phyloP scores from a whole-genome alignment of 192 early-diverging fungal genomes.

The Helicostylum pulchrum region DNA sequence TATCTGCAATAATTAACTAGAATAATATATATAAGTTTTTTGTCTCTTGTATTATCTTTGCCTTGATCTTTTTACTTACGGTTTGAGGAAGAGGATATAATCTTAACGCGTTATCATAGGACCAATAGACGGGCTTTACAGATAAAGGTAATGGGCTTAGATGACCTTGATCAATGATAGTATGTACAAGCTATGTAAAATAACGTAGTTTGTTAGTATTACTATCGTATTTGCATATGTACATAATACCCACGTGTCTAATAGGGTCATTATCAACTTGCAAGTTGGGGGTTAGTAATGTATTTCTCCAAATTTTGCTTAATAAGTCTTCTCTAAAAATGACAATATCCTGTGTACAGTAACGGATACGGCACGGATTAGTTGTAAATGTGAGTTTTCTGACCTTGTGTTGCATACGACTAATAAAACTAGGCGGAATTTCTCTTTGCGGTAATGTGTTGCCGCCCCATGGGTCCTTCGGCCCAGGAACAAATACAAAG shows the following conservation, averaged over 20 bases:
- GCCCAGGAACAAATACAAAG: conserved; percentile 90
- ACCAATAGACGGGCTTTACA: conserved; percentile 77
- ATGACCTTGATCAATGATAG: conserved; percentile 82
- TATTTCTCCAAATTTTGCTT: conserved; percentile 70
- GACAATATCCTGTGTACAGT: conserved; percentile 88
- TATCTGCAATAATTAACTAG: conserved; percentile 82
- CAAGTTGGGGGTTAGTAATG: conserved; percentile 25
- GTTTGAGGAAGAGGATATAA: conserved; percentile 87
- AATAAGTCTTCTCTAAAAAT: conserved; percentile 86
- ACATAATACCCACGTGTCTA: conserved; percentile 23
- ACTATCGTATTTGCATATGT: background rate
- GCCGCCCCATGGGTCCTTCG: conserved; percentile 76
- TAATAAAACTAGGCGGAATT: conserved; percentile 71
- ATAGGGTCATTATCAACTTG: conserved; percentile 15
- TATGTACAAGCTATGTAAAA: conserved; percentile 63
- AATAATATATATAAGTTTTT: background rate
- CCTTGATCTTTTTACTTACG: conserved; percentile 43
- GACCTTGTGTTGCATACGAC: conserved; percentile 54
- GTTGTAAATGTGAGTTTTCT: conserved; percentile 65
- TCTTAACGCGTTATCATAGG: conserved; percentile 78
- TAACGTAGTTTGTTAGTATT: background rate
- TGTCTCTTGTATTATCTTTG: background rate
- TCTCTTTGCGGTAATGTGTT: conserved; percentile 70
- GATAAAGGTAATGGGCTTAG: conserved; percentile 77
- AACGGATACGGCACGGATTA: conserved; percentile 90